phyloP scores from a whole-genome alignment of 257 asterid genomes.

The Jacaranda copaia region DNA sequence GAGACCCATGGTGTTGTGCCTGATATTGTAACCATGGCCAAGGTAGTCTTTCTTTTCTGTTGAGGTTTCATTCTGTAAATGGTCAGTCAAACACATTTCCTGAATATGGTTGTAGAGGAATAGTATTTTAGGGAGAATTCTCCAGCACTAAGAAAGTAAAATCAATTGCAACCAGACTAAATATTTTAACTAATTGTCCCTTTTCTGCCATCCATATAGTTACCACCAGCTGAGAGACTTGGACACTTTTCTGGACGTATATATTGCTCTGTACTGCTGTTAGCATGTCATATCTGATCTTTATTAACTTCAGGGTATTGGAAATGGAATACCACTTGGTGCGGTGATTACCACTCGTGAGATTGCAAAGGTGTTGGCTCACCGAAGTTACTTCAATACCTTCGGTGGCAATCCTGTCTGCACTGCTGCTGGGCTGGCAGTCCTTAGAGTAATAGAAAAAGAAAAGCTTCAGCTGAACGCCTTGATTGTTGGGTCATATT shows the following conservation, averaged over 20 bases:
- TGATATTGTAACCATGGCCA: conserved; percentile 97
- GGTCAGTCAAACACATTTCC: not conserved
- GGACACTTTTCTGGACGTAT: too few relatives aligned
- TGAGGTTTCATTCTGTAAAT: conserved; percentile 6
- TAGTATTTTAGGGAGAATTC: too few relatives aligned
- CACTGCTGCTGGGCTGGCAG: conserved; percentile 93
- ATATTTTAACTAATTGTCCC: too few relatives aligned
- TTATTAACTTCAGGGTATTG: conserved; percentile 70
- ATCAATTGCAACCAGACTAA: too few relatives aligned
- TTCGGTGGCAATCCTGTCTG: conserved; percentile 97
- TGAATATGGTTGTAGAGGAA: too few relatives aligned
- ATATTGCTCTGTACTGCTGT: not conserved
- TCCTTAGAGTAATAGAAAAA: conserved; percentile 79
- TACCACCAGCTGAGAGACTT: too few relatives aligned
- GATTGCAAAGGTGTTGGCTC: conserved; percentile 75
- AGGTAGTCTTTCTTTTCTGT: conserved; percentile 52
- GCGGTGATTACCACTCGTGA: conserved; percentile 93
- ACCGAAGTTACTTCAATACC: conserved; percentile 77
- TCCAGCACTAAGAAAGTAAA: too few relatives aligned
- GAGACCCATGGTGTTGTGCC: conserved; percentile 94
- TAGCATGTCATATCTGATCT: not conserved
- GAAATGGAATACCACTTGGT: conserved; percentile 94
- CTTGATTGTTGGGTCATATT: conserved; percentile 66
- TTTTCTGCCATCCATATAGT: too few relatives aligned
- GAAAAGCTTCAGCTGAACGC: conserved; percentile 92